These are phyloP conservation scores for Cytospora piceicola DNA, from an alignment of 2,329 filamentous ascomycete species.

Conservation along the genomic window DNA sequence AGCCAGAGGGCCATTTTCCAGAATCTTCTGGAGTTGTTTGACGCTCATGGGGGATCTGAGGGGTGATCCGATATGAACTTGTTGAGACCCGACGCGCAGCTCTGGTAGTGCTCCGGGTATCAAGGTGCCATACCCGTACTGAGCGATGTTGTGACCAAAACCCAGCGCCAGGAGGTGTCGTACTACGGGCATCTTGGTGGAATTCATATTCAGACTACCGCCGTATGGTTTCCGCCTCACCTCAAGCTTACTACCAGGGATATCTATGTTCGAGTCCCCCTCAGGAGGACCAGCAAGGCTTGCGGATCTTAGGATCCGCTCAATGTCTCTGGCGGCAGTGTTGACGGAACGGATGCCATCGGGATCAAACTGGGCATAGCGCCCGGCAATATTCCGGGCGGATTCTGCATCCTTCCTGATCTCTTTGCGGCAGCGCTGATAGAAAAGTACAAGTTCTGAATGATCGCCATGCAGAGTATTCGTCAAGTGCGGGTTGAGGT, in stretches of 20 bases:
- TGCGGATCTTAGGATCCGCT: slow-evolving; percentile 2
- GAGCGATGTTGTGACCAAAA: slow-evolving; percentile 23
- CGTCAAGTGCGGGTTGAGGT: not conserved
- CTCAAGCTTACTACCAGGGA: not conserved
- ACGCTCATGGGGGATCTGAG: not conserved
- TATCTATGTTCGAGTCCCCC: not conserved
- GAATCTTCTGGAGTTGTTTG: slow-evolving; percentile 6
- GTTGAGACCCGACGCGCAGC: slow-evolving; percentile 12
- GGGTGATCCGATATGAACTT: slow-evolving; percentile 8
- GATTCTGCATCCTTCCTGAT: not conserved
- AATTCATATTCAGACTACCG: slow-evolving; percentile 1
- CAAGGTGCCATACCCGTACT: slow-evolving; percentile 11
- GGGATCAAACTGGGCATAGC: not conserved
- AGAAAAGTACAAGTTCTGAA: not conserved
- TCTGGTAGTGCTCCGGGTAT: slow-evolving; percentile 3
- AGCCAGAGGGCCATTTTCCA: slow-evolving; percentile 12
- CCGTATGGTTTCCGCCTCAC: slow-evolving; percentile 20
- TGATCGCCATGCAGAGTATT: slow-evolving; percentile 12
- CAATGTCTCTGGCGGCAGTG: slow-evolving; percentile 15
- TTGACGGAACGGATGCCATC: slow-evolving; percentile 12
- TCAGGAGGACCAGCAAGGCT: slow-evolving; percentile 7
- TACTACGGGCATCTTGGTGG: not conserved
- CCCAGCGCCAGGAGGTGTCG: slow-evolving; percentile 17
- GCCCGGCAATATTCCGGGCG: not conserved
- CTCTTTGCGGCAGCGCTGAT: slow-evolving; percentile 4